These are phyloP conservation scores for Plenodomus tracheiphilus DNA, from an alignment of 2,329 filamentous ascomycete species.

Conservation along the genomic window DNA sequence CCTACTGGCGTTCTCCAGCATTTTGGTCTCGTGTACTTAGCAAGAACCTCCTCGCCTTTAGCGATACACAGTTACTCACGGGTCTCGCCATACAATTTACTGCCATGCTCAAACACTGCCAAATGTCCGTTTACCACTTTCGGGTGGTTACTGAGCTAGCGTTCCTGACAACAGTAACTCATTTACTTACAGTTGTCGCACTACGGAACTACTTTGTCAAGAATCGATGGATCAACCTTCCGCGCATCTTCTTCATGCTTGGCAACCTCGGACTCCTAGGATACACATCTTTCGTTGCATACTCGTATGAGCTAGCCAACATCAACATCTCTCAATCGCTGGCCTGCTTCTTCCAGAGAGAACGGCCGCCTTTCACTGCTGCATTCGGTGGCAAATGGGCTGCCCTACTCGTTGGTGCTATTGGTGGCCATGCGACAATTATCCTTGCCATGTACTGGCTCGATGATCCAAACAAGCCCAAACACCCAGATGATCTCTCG, in stretches of 20 bases:
- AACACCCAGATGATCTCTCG: not conserved
- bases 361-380: slow-evolving; percentile 20
- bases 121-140: slow-evolving; percentile 38
- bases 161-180: slow-evolving; percentile 37
- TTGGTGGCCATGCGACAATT: slow-evolving; percentile 33
- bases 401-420: slow-evolving; percentile 30
- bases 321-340: slow-evolving; percentile 25
- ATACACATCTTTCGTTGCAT: slow-evolving; percentile 36
- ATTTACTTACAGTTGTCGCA: slow-evolving; percentile 32
- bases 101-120: slow-evolving; percentile 35
- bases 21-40: slow-evolving; percentile 37
- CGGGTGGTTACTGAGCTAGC: slow-evolving; percentile 33
- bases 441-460: slow-evolving; percentile 37
- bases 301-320: slow-evolving; percentile 31
- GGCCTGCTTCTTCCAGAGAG: slow-evolving; percentile 32
- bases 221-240: slow-evolving; percentile 37
- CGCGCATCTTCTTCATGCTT: slow-evolving; percentile 38
- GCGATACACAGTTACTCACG: slow-evolving; percentile 37
- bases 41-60: slow-evolving; percentile 38
- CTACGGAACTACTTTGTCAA: slow-evolving; percentile 38
- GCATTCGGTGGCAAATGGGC: slow-evolving; percentile 36
- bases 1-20: slow-evolving; percentile 31
- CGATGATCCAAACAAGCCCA: slow-evolving; percentile 6
- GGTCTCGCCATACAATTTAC: slow-evolving; percentile 38
- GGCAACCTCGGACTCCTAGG: slow-evolving; percentile 32